Evolutionary conservation across 768 basidiomycete genomes (phyloP), one percentile per base, ranked within the genome.

Genomic region (Tulasnella calospora): DNA sequence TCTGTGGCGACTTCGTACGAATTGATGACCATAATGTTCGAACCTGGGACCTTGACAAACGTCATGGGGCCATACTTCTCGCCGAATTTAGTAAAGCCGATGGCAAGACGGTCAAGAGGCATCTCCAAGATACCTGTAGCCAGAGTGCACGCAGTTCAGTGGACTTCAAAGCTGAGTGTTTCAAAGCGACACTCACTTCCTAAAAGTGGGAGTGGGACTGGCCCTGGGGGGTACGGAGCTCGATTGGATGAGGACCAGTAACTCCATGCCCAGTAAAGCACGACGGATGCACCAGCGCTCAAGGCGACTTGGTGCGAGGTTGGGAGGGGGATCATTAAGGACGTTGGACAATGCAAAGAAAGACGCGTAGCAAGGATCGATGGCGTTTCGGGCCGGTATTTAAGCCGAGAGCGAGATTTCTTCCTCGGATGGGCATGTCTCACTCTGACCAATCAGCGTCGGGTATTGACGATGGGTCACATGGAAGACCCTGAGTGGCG

Each of bases 1-100:
- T 80, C 80, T 27, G 41, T 55, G 13, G 80, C 80, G 15, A 57
- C 80, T 46, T 80, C 35, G 17, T 74, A 71, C 3, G 69, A 40
- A 47, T 76, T 80, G 40, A 81, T 41, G 44, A 79, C 40, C 30
- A 81, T 7, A 21, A 76, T 78, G 13, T 78, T 46, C 36, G 69
- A 71, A 30, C 80, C 75, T 12, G 71, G 30, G 35, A 81, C 76
- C 27, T n/a, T 47, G 23, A 81, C 36, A 30, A 44, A 71, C 9
- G 74, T 72, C n/a, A 80, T 36, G n/a, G 71, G 71, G 21, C 78
- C 78, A 33, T 78, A 78, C n/a, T 46, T 78, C 71, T 73, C 19
- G 71, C 72, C 72, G 30, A 71, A 78, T 67, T 73, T 71, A 3
- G 78, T 78, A 55, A 78, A 78, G 40, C 23, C 40, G 38, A 77